Evolutionary conservation across 805 yeast species (phyloP).

Genomic region (Teunomyces tritomae): DNA sequence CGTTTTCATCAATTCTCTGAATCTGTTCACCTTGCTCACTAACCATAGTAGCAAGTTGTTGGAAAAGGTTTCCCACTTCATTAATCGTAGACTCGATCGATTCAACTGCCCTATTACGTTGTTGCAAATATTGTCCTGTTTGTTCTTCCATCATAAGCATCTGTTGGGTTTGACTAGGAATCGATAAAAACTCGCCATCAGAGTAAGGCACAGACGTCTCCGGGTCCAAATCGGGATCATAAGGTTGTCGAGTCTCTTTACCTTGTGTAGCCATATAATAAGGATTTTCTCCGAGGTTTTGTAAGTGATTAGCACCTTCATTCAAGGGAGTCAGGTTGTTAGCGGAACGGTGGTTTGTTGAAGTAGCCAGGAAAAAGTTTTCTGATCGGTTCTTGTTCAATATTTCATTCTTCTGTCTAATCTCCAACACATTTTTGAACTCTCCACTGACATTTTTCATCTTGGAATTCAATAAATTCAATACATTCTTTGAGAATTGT

Average conservation of each 20-base stretch:
- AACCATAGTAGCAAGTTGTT: conserved; percentile 95
- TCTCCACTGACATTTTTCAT: conserved; percentile 91
- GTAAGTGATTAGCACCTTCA: conserved; percentile 10
- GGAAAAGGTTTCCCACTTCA: conserved; percentile 92
- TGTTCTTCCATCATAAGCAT: conserved; percentile 79
- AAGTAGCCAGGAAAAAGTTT: conserved; percentile 63
- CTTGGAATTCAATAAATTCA: conserved; percentile 81
- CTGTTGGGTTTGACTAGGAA: conserved; percentile 82
- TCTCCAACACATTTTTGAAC: conserved; percentile 84
- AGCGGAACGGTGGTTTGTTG: conserved; percentile 22
- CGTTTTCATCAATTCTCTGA: conserved; percentile 91
- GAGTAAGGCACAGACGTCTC: conserved; percentile 26
- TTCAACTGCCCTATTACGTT: conserved; percentile 86
- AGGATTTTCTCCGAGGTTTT: conserved; percentile 39
- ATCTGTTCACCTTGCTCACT: conserved; percentile 96
- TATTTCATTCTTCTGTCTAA: conserved; percentile 80
- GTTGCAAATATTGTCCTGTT: conserved; percentile 69
- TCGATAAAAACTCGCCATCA: conserved; percentile 52
- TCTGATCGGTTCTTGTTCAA: conserved; percentile 80
- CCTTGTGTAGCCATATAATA: conserved; percentile 20
- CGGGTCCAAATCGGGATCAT: conserved; percentile 25
- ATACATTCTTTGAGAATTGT: conserved; percentile 81
- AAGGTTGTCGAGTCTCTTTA: conserved; percentile 14
- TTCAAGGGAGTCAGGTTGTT: conserved; percentile 28
- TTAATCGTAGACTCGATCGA: conserved; percentile 96